Evolutionary conservation across 208 protist genomes (phyloP).

Genomic region (Perkinsela sp.): DNA sequence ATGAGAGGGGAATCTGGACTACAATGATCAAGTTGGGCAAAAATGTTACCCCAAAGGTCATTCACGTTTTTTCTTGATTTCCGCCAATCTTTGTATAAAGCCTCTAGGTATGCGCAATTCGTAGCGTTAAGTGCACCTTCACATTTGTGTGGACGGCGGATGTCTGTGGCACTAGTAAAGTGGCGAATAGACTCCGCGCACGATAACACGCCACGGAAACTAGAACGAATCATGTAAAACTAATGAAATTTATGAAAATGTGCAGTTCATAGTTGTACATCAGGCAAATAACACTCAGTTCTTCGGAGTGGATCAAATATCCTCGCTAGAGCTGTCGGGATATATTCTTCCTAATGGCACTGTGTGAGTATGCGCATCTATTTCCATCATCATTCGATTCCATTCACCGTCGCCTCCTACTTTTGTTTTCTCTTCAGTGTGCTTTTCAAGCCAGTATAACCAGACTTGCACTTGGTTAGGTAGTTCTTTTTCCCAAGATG

Average conservation of each 20-base stretch:
- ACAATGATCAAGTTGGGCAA: constrained; percentile 21
- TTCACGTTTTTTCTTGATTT: constrained; percentile 28
- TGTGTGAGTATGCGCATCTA: background rate
- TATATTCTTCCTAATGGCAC: too few species aligned
- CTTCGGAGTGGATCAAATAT: background rate
- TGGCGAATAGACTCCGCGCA: constrained; percentile 5
- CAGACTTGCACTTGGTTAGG: background rate
- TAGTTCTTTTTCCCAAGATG: background rate
- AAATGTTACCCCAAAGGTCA: constrained; percentile 34
- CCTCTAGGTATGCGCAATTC: constrained; percentile 41
- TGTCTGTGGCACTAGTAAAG: constrained; percentile 36
- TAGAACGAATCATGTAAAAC: background rate
- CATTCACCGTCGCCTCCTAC: background rate
- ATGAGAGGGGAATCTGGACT: constrained; percentile 22
- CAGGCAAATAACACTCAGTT: background rate
- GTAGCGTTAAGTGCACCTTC: constrained; percentile 28
- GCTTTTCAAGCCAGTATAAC: background rate
- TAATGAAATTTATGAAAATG: background rate
- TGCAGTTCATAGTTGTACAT: background rate
- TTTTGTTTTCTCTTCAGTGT: background rate
- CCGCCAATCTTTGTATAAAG: constrained; percentile 34
- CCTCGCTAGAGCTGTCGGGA: background rate
- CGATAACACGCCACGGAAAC: background rate
- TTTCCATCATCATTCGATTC: background rate
- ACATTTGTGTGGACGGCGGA: constrained; percentile 30